These are phyloP conservation scores for Vanrija sp. DNA, from an alignment of 1,284 basidiomycete genomes.

Conservation along the genomic window DNA sequence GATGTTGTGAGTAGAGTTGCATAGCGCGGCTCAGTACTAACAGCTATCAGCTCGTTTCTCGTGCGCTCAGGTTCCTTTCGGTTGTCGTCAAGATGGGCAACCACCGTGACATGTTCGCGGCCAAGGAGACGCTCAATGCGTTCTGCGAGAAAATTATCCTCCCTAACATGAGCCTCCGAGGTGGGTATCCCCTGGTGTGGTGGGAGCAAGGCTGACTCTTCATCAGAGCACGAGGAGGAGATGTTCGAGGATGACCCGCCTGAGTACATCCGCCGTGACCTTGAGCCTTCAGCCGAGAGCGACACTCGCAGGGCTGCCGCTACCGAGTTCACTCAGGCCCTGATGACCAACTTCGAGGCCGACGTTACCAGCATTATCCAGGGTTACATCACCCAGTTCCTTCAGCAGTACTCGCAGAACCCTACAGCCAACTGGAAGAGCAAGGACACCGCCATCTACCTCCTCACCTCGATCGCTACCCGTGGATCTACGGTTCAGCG, in stretches of 20 bases:
- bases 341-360: slow-evolving; percentile 73
- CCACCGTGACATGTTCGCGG: slow-evolving; percentile 62
- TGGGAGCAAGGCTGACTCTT: slow-evolving; percentile 3
- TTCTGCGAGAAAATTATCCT: slow-evolving; percentile 88
- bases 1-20: slow-evolving; percentile 61
- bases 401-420: slow-evolving; percentile 59
- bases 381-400: slow-evolving; percentile 71
- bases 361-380: slow-evolving; percentile 82
- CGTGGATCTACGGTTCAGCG: slow-evolving; percentile 78
- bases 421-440: slow-evolving; percentile 76
- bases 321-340: slow-evolving; percentile 82
- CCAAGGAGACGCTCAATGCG: slow-evolving; percentile 68
- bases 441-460: slow-evolving; percentile 94
- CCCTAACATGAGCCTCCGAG: slow-evolving; percentile 81
- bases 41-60: slow-evolving; percentile 73
- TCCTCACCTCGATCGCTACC: slow-evolving; percentile 86
- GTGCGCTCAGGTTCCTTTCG: slow-evolving; percentile 86
- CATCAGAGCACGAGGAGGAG: slow-evolving; percentile 78
- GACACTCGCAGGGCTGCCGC: slow-evolving; percentile 87
- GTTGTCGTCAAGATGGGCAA: slow-evolving; percentile 83
- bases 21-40: background rate
- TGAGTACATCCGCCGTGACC: slow-evolving; percentile 88
- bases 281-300: slow-evolving; percentile 55
- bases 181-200: slow-evolving; percentile 37
- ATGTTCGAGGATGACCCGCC: slow-evolving; percentile 97